A percentile compares a stretch with the other conserved stretches of the same genome.
Evolutionary conservation across 305 asterid species (phyloP).

Genomic region (Plantago rigida): DNA sequence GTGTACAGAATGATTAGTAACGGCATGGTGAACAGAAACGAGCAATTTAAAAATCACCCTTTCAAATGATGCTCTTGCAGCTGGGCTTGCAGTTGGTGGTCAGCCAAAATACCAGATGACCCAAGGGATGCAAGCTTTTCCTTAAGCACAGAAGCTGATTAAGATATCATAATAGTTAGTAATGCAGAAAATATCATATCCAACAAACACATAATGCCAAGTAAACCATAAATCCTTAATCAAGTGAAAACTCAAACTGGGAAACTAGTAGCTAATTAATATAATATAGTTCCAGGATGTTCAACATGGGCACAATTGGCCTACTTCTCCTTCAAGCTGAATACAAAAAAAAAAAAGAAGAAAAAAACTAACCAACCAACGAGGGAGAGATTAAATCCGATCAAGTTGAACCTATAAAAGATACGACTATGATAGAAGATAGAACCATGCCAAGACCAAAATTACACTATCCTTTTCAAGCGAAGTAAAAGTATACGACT

Average conservation of each 20-base stretch:
- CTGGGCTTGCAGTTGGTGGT: constrained; percentile 96
- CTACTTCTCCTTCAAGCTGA: too few species aligned
- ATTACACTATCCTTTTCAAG: too few species aligned
- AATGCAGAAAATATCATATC: constrained; percentile 10
- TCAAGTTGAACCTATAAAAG: too few species aligned
- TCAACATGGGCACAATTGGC: too few species aligned
- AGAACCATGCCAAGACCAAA: too few species aligned
- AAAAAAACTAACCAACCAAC: too few species aligned
- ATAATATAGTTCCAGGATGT: too few species aligned
- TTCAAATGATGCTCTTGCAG: constrained; percentile 90
- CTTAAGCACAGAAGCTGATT: constrained; percentile 84
- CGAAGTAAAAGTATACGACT: constrained; percentile 11
- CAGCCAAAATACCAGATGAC: constrained; percentile 98
- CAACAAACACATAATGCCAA: constrained; percentile 11
- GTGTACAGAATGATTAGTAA: neutral
- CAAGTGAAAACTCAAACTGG: too few species aligned
- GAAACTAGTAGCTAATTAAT: too few species aligned
- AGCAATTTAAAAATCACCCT: constrained; percentile 56
- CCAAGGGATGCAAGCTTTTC: constrained; percentile 95
- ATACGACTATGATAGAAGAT: too few species aligned
- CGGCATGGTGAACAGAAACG: constrained; percentile 1
- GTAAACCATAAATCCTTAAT: neutral
- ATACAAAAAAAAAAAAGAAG: too few species aligned
- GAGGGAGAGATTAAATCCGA: too few species aligned
- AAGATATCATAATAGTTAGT: constrained; percentile 32